Evolutionary conservation across 768 basidiomycete species (phyloP).

Genomic region (Boletus insuetus): DNA sequence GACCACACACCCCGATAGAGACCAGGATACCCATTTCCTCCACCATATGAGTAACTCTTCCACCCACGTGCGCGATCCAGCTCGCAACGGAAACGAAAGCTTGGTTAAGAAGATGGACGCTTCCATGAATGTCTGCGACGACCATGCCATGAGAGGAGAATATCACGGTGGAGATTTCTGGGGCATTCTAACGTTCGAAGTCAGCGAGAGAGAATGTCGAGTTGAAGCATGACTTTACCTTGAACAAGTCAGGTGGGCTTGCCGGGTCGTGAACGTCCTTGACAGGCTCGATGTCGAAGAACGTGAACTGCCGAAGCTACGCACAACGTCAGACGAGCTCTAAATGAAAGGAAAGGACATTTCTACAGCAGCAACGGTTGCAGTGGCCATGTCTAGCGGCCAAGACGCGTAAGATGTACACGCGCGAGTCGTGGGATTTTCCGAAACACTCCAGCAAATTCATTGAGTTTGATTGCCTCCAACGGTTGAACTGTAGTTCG

Average conservation of each 20-base stretch:
- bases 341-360: not conserved
- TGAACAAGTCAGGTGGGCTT: slow-evolving; percentile 75
- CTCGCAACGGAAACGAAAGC: slow-evolving; percentile 68
- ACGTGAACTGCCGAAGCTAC: slow-evolving; percentile 87
- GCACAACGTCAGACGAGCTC: slow-evolving; percentile 6
- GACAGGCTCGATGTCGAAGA: slow-evolving; percentile 78
- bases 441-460: too few relatives aligned
- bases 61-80: slow-evolving; percentile 79
- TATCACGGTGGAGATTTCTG: slow-evolving; percentile 71
- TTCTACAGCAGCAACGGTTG: slow-evolving; percentile 22
- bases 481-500: too few relatives aligned
- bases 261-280: slow-evolving; percentile 78
- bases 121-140: slow-evolving; percentile 85
- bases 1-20: slow-evolving; percentile 76
- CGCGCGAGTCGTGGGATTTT: too few relatives aligned
- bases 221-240: slow-evolving; percentile 39
- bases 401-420: too few relatives aligned
- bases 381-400: slow-evolving; percentile 9
- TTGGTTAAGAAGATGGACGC: slow-evolving; percentile 69
- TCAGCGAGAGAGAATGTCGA: slow-evolving; percentile 1
- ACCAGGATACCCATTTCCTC: slow-evolving; percentile 80
- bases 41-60: slow-evolving; percentile 83
- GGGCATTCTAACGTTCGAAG: slow-evolving; percentile 42
- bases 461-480: too few relatives aligned
- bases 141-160: slow-evolving; percentile 66